Percentiles rank a stretch among this genome's conserved stretches.
Evolutionary conservation across 305 asterid genomes (phyloP).

Genomic region (Fraxinus ornus): DNA sequence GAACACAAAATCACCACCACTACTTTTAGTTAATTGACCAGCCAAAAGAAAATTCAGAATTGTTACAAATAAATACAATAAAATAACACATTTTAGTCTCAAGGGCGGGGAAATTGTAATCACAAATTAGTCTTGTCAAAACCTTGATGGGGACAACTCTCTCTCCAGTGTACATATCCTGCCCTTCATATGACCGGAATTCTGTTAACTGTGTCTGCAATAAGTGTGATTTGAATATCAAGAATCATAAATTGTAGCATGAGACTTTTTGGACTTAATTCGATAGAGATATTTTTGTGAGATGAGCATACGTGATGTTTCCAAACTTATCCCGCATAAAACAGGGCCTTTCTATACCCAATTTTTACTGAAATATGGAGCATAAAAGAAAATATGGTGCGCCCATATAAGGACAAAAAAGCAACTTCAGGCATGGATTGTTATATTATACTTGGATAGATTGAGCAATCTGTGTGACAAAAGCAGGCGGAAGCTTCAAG

Average conservation of each 20-base stretch:
- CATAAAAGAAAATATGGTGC: not conserved
- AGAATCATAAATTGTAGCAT: not conserved
- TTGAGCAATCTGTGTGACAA: constrained; percentile 86
- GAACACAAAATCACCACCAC: constrained; percentile 22
- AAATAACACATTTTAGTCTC: constrained; percentile 1
- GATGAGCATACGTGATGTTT: not conserved
- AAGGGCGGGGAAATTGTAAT: not conserved
- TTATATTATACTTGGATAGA: constrained; percentile 66
- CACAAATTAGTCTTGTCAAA: constrained; percentile 20
- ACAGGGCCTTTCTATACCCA: not conserved
- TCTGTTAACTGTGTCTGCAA: constrained; percentile 75
- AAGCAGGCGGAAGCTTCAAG: constrained; percentile 89
- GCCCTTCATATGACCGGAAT: constrained; percentile 90
- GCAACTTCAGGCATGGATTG: not conserved
- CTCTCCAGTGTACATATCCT: constrained; percentile 93
- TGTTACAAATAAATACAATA: not conserved
- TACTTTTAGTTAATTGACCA: constrained; percentile 4
- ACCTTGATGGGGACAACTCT: constrained; percentile 95
- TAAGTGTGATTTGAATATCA: constrained; percentile 25
- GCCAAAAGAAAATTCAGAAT: constrained; percentile 1
- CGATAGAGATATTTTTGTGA: not conserved
- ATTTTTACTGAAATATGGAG: not conserved
- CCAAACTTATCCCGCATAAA: constrained; percentile 8
- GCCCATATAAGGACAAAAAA: not conserved
- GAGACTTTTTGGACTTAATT: not conserved